Evolutionary conservation across 768 basidiomycete genomes (phyloP), one percentile per base, ranked within the genome.

Genomic region (Boletus reticuloceps): DNA sequence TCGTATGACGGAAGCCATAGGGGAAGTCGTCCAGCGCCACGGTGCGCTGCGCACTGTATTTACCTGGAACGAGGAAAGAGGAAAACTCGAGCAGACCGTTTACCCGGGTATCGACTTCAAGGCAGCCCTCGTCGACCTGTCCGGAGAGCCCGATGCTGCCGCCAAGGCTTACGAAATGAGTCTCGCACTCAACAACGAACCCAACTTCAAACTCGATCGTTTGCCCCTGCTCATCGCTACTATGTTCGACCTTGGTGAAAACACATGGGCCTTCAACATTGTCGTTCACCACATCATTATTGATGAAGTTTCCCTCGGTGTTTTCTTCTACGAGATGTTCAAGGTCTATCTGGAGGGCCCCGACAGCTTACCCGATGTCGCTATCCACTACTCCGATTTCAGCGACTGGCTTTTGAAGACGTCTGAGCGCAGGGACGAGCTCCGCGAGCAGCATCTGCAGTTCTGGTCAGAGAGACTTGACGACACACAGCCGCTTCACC

Each of bases 261-360:
- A 55, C 13, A 4, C 47, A 32, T 69, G 69, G 62, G 69, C 61
- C 2, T 70, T 70, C 57, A 70, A 59, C 45, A 55, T 69, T 4
- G 57, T 68, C n/a, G 60, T 69, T 47, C 68, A 69, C 34, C 68
- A 69, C 46, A 69, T 70, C 46, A 67, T 70, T 13, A 69, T 61
- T 3, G 68, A 70, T 36, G 68, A 70, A 43, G 56, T 66, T 27
- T 69, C 68, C 1, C 58, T 69, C 0, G 68, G 63, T 5, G 41
- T 69, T 16, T 69, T 69, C 64, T 69, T 69, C 55, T 68, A 67
- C 50, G 68, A 69, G 37, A 52, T 67, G 51, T 69, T 68, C 59
- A 55, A 56, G 27, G 17, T 65, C 27, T 69, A 69, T 54, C 40
- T 69, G 49, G 56, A 69, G 6, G 68, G 68, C 20, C 52, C 63